Percentiles rank a stretch among this genome's conserved stretches.
phyloP scores from a whole-genome alignment of 495 filamentous ascomycete species.

The Clavariopsis aquatica region DNA sequence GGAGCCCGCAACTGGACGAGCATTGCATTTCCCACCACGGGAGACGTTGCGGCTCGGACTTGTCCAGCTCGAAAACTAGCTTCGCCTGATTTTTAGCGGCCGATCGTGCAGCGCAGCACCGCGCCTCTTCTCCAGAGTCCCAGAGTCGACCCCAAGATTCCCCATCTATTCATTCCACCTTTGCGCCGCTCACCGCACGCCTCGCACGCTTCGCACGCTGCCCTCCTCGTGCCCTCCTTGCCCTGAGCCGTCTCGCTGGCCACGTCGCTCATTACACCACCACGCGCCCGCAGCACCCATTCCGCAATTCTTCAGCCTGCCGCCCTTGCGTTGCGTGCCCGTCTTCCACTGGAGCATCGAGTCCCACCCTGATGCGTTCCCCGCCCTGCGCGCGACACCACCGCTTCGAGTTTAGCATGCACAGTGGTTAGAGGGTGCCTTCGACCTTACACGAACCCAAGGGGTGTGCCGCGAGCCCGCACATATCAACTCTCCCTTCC shows the following conservation, averaged over 20 bases:
- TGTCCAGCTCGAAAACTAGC: background rate
- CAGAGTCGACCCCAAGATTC: background rate
- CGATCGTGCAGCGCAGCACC: background rate
- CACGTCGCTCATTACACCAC: background rate
- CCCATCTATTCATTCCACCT: background rate
- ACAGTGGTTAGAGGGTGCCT: slow-evolving; percentile 34
- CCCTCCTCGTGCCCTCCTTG: background rate
- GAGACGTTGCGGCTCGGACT: no score
- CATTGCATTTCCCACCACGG: no score
- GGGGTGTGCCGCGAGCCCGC: slow-evolving; percentile 7
- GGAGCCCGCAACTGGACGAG: background rate
- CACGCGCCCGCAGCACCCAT: slow-evolving; percentile 25
- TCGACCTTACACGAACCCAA: slow-evolving; percentile 29
- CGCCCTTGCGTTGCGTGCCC: slow-evolving; percentile 35
- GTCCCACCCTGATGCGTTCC: slow-evolving; percentile 37
- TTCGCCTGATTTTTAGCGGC: background rate
- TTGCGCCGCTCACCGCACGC: background rate
- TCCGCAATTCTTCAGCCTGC: slow-evolving; percentile 33
- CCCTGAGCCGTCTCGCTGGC: background rate
- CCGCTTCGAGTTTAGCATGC: slow-evolving; percentile 40
- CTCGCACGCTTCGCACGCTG: background rate
- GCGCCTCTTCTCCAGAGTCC: background rate
- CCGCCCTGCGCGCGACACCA: slow-evolving; percentile 33
- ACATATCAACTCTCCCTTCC: slow-evolving; percentile 28
- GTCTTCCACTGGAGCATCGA: slow-evolving; percentile 8